phyloP scores from a whole-genome alignment of 768 basidiomycete genomes.

The Auriscalpium orientale region DNA sequence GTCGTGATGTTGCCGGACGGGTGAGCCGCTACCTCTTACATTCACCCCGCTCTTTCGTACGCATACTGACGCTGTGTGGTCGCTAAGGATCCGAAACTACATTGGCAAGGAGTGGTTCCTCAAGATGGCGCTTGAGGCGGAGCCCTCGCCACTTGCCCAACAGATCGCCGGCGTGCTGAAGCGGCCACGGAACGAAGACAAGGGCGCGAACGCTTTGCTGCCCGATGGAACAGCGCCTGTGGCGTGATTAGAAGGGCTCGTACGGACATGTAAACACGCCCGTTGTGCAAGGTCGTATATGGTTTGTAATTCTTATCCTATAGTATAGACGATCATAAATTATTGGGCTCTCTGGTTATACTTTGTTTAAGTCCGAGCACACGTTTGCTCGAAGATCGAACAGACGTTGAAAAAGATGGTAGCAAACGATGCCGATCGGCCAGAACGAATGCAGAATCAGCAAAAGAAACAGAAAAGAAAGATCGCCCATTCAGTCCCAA shows the following conservation, averaged over 20 bases:
- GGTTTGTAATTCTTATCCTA: too few relatives aligned
- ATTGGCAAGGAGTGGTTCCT: constrained; percentile 94
- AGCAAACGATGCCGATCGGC: too few relatives aligned
- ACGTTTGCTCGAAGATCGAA: too few relatives aligned
- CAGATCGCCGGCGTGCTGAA: constrained; percentile 37
- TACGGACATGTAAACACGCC: too few relatives aligned
- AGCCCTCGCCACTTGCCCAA: constrained; percentile 45
- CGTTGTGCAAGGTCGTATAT: too few relatives aligned
- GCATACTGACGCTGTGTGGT: background rate
- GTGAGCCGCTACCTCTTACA: constrained; percentile 35
- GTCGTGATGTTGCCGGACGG: constrained; percentile 88
- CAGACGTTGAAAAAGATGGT: too few relatives aligned
- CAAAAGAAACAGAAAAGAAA: too few relatives aligned
- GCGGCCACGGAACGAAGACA: background rate
- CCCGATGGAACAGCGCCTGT: background rate
- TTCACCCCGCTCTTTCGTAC: background rate
- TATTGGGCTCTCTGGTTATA: too few relatives aligned
- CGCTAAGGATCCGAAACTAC: constrained; percentile 76
- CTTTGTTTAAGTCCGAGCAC: too few relatives aligned
- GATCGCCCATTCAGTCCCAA: too few relatives aligned
- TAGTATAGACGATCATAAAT: too few relatives aligned
- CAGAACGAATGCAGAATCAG: too few relatives aligned
- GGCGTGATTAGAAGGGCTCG: background rate
- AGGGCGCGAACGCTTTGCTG: background rate
- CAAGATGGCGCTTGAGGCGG: constrained; percentile 49